These are phyloP conservation scores for Neonectria hederae DNA, from an alignment of 2,329 filamentous ascomycete genomes.

Conservation along the genomic window DNA sequence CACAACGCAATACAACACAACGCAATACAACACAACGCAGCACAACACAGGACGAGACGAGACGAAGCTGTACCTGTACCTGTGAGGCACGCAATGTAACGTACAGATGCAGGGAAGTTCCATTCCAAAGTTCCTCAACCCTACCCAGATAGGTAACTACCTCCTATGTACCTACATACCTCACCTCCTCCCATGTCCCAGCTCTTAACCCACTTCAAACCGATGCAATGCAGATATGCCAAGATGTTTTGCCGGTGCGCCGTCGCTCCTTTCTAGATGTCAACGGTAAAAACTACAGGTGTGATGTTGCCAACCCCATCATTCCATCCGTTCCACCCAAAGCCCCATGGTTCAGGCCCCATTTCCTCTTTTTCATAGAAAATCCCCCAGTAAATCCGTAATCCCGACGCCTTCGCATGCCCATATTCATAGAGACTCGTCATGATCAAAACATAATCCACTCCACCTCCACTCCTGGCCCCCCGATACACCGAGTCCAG, in stretches of 20 bases:
- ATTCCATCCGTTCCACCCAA: background rate
- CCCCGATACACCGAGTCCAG: constrained; percentile 67
- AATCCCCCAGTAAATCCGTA: constrained; percentile 1
- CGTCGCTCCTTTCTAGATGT: constrained; percentile 21
- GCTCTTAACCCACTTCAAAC: background rate
- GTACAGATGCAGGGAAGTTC: constrained; percentile 17
- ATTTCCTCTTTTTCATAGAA: constrained; percentile 11
- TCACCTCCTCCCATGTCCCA: background rate
- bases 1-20: background rate
- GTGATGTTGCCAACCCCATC: background rate
- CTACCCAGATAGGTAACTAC: constrained; percentile 20
- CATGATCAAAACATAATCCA: constrained; percentile 71
- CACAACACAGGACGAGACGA: background rate
- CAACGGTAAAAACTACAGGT: constrained; percentile 1
- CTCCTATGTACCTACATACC: background rate
- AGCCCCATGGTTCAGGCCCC: constrained; percentile 1
- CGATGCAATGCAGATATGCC: constrained; percentile 9
- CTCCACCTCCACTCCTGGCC: constrained; percentile 66
- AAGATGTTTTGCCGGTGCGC: constrained; percentile 16
- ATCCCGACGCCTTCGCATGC: constrained; percentile 28
- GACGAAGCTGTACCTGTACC: constrained; percentile 8
- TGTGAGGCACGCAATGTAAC: background rate
- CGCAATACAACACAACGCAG: background rate
- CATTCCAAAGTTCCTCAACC: constrained; percentile 18
- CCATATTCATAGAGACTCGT: constrained; percentile 25